Base-by-base conservation (phyloP, 2,329 filamentous ascomycete genomes). In the Aspergillus alliaceus region DNA sequence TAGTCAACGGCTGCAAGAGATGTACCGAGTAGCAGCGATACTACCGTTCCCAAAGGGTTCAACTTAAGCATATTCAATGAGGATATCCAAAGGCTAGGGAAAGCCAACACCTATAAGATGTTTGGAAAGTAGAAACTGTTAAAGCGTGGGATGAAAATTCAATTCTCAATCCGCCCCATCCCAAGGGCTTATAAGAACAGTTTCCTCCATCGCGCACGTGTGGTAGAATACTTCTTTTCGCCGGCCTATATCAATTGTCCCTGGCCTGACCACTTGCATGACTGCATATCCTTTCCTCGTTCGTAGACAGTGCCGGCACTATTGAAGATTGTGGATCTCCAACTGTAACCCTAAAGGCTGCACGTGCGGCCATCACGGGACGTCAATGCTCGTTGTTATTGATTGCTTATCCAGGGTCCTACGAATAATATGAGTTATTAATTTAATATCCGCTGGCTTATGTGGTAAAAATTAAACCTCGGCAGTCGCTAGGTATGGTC, bases 1-100 rank as follows among this genome's bases (percentile, higher is more conserved):
- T 77, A 81, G 53, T 72, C 76, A 4, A 69, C 74, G 20, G 51
- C 57, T 15, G 67, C 70, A 2, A 64, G 42, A 22, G 59, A 67
- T 47, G 25, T 47, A 7, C 44, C 24, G 5, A 14, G 15, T 12
- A 47, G 44, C 8, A 47, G 6, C 4, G 44, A 25, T 9, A 47
- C 25, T 9, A 27, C 44, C 15, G 20, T 31, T 15, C 44, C 5
- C 1, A 29, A 29, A n/a, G 25, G n/a, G 9, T 11, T 14, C 15
- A 27, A 11, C 14, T 20, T 20, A 4, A 47, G 15, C 39, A 42
- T 42, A 3, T 2, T 25, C 12, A 42, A n/a, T 25, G 6, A n/a
- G 1, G 22, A 15, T 15, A 9, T 7, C 14, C 5, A 24, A 15
- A 8, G 11, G 7, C 8, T 22, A 12, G 9, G 22, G n/a, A n/a